Conservation (phyloP, 768 basidiomycete genomes). For the Candolleomyces efflorescens region DNA sequence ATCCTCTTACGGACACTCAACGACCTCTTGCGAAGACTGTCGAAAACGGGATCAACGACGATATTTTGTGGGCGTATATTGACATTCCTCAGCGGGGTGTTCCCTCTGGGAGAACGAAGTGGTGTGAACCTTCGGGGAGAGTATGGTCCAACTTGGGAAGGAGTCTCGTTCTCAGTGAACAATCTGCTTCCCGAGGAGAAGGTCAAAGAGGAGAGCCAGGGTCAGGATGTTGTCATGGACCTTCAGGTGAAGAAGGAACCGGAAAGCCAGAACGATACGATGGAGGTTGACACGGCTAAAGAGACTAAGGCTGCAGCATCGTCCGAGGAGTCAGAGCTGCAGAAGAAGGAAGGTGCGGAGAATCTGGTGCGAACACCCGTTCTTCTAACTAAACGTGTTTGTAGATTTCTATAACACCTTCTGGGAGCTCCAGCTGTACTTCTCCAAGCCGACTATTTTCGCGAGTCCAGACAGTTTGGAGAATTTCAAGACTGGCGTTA, state of each 20-base stretch:
- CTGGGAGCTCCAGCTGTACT: slow-evolving; percentile 84
- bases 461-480: slow-evolving; percentile 49
- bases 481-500: slow-evolving; percentile 67
- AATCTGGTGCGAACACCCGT: not conserved
- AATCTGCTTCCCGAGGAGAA: slow-evolving; percentile 22
- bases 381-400: not conserved
- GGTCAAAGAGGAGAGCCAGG: slow-evolving; percentile 13
- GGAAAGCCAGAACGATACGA: slow-evolving; percentile 37
- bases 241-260: slow-evolving; percentile 17
- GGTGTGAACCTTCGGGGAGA: slow-evolving; percentile 91
- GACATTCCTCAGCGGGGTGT: slow-evolving; percentile 81
- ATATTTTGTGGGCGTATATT: slow-evolving; percentile 88
- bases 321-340: slow-evolving; percentile 20
- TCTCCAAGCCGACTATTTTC: slow-evolving; percentile 78
- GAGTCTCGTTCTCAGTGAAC: slow-evolving; percentile 37
- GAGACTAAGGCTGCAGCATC: slow-evolving; percentile 26
- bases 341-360: slow-evolving; percentile 58
- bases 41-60: slow-evolving; percentile 81
- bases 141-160: slow-evolving; percentile 77
- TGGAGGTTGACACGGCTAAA: slow-evolving; percentile 53
- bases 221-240: slow-evolving; percentile 25
- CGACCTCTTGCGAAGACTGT: slow-evolving; percentile 80
- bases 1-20: slow-evolving; percentile 81
- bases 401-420: slow-evolving; percentile 82
- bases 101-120: slow-evolving; percentile 84